Evolutionary conservation across 805 yeast species (phyloP), one percentile per base, ranked within the genome.

Genomic region (Candida jianshihensis): DNA sequence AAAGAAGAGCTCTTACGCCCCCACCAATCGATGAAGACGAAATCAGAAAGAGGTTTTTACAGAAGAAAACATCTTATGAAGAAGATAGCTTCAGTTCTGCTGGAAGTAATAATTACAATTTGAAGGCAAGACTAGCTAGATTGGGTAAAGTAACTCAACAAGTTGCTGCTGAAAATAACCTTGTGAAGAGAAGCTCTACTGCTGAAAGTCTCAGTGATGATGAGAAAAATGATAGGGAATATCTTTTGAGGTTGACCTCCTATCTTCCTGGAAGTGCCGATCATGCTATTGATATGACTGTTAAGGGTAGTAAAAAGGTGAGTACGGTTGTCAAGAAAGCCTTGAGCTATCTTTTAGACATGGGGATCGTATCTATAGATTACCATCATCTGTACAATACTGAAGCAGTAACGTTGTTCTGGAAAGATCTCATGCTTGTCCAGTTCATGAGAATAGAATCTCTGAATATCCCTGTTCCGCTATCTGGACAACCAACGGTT

Each of bases 381-480:
- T 31, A 20, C 11, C 13, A 18, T 1, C 15, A 11, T 1, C 1
- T 38, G 1, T 55, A 54, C 33, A 20, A 28, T 2, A 34, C 44
- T 1, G 41, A 39, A 4, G 24, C 32, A 4, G 52, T 50, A 1
- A 31, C 40, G 1, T 37, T 57, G 12, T 33, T 42, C 18, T 51
- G 53, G 51, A 46, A 53, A 5, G 46, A 42, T 3, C 34, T 50
- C 15, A 38, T 34, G 24, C 24, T 57, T 9, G 21, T 33, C 13
- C 48, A 50, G 3, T 49, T 40, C 19, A 53, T 53, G 56, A 54
- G 37, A 22, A 46, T 55, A 1, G 51, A 45, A 14, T 37, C 45
- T 7, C 36, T 57, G 18, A 36, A 36, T 8, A 28, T 53, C 3
- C 38, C 42, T 4, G 34, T 19, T 4, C 43, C 48, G 3, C 4